phyloP scores from a whole-genome alignment of 345 rosid genomes.

The Erodium maritimum region DNA sequence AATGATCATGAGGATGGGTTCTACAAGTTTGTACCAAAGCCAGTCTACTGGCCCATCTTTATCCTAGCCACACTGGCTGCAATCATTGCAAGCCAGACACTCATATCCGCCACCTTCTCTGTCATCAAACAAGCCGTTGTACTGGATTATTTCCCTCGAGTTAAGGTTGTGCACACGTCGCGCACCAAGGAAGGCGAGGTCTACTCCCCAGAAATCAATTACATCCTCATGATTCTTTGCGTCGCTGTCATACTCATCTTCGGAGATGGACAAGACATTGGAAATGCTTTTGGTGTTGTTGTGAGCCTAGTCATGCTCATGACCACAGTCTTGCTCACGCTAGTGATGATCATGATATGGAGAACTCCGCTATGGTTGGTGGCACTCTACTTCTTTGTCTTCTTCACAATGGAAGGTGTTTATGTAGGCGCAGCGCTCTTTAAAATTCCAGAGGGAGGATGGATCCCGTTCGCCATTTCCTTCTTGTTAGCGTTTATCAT shows the following conservation, averaged over 20 bases:
- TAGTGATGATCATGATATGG: constrained; percentile 87
- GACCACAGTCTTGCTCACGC: constrained; percentile 49
- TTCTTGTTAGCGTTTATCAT: constrained; percentile 58
- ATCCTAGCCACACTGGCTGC: constrained; percentile 65
- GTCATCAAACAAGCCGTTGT: constrained; percentile 82
- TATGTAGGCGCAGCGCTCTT: constrained; percentile 65
- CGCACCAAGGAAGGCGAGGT: constrained; percentile 71
- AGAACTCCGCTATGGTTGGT: constrained; percentile 47
- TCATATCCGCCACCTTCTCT: constrained; percentile 82
- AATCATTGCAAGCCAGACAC: constrained; percentile 76
- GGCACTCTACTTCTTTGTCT: constrained; percentile 45
- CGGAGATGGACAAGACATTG: constrained; percentile 70
- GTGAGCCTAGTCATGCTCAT: constrained; percentile 85
- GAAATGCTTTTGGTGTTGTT: constrained; percentile 78
- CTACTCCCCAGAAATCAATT: constrained; percentile 79
- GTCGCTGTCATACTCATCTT: constrained; percentile 64
- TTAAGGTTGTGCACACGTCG: constrained; percentile 81
- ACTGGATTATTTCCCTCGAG: constrained; percentile 78
- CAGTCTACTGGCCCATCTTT: constrained; percentile 77
- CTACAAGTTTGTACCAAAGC: constrained; percentile 61
- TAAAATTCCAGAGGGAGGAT: constrained; percentile 71
- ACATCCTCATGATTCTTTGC: constrained; percentile 73
- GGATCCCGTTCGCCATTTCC: constrained; percentile 86
- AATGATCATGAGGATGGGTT: constrained; percentile 57
- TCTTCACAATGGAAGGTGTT: constrained; percentile 64